Evolutionary conservation across 441 rosid genomes (phyloP), one percentile per base, ranked within the genome.

Genomic region (Populus hybrid): DNA sequence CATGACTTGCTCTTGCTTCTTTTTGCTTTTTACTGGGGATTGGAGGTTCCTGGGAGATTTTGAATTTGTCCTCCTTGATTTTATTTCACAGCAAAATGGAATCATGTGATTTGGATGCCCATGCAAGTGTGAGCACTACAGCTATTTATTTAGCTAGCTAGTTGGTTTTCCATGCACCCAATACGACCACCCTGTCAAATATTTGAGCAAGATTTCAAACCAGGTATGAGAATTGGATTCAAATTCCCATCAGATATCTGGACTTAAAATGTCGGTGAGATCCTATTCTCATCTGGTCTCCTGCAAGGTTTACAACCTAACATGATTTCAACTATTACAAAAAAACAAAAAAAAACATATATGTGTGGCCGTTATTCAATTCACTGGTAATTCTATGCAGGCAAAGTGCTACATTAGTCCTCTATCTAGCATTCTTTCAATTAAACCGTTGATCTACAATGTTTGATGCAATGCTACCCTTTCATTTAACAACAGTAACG

Each of bases 281-380:
- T 86, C 81, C 78, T 88, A 84, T 84, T 82, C 85, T 83, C 75
- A 35, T 77, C 59, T 68, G 80, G 85, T 84, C 86, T 74, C 82
- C 83, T 82, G 68, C 80, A 79, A 73, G 77, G 82, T 69, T 83
- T 59, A 84, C 88, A 78, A n/a, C 35, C 75, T 50, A 35, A 78
- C 77, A 69, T 75, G 73, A 73, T 82, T 74, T 69, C 69, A 64
- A 73, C 74, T 75, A 31, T 9, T 61, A 0, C 65, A 7, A 21
- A 9, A 59, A 38, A 2, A 40, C 2, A 36, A 6, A 36, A 8
- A 3, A 40, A 40, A 9, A 1, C 28, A 21, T 23, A 3, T 21
- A 4, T 63, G 65, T 9, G 65, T 63, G 65, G 9, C 4, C 65
- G 23, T 8, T 23, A 63, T 23, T 63, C 24, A 24, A 23, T 23